phyloP scores from a whole-genome alignment of 2,329 filamentous ascomycete genomes.

The Nigrospora osmanthi region DNA sequence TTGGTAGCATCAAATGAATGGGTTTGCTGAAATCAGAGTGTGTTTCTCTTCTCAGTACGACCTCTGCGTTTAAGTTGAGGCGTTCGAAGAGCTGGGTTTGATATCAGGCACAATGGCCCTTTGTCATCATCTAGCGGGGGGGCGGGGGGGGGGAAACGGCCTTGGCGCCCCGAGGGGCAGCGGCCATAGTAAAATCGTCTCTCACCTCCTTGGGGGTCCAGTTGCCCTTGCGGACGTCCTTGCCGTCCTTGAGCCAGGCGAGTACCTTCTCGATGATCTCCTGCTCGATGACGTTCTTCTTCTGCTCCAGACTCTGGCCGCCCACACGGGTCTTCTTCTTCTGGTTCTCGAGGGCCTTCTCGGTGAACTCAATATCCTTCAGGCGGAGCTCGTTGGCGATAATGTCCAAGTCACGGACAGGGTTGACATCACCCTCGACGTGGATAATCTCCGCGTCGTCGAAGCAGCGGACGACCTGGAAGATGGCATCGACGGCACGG shows the following conservation, averaged over 20 bases:
- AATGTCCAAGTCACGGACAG: slow-evolving; percentile 86
- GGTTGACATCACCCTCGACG: slow-evolving; percentile 97
- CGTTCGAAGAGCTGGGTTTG: slow-evolving; percentile 99
- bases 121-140: slow-evolving; percentile 75
- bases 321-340: slow-evolving; percentile 93
- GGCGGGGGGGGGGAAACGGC: neutral
- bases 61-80: slow-evolving; percentile 71
- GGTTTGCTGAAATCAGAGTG: slow-evolving; percentile 49
- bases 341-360: slow-evolving; percentile 87
- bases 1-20: slow-evolving; percentile 7
- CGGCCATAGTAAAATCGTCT: slow-evolving; percentile 26
- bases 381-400: slow-evolving; percentile 94
- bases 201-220: slow-evolving; percentile 95
- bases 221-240: slow-evolving; percentile 84
- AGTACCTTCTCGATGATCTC: slow-evolving; percentile 88
- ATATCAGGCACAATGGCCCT: slow-evolving; percentile 85
- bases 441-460: slow-evolving; percentile 99
- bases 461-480: slow-evolving; percentile 94
- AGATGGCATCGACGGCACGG: slow-evolving; percentile 94
- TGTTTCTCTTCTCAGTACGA: slow-evolving; percentile 78
- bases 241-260: slow-evolving; percentile 74
- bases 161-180: slow-evolving; percentile 1
- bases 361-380: slow-evolving; percentile 97
- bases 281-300: slow-evolving; percentile 93
- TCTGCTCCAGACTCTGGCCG: slow-evolving; percentile 93